Evolutionary conservation across 23 red algal genomes (phyloP).

Genomic region (Gracilaria gracilis): DNA sequence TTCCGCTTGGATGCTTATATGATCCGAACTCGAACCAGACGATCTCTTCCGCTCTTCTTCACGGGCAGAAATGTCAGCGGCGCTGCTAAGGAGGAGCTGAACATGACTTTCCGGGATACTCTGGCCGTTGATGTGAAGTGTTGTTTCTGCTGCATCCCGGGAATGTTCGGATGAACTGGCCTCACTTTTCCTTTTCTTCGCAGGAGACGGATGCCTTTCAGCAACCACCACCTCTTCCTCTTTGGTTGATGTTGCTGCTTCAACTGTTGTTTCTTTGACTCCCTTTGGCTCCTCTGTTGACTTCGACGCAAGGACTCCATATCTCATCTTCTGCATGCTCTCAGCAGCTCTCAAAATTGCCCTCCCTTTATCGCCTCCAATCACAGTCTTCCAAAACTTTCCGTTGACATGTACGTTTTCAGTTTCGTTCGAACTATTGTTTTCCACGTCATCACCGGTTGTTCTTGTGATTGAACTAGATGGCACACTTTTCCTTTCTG

Average conservation of each 20-base stretch:
- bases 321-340: slow-evolving; percentile 53
- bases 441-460: not conserved
- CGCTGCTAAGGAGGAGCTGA: slow-evolving; percentile 65
- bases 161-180: not conserved
- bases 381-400: slow-evolving; percentile 70
- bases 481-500: not conserved
- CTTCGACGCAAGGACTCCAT: slow-evolving; percentile 2
- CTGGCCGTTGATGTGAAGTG: slow-evolving; percentile 56
- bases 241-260: not conserved
- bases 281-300: slow-evolving; percentile 1
- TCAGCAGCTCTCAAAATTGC: slow-evolving; percentile 60
- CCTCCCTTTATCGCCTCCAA: slow-evolving; percentile 57
- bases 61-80: slow-evolving; percentile 53
- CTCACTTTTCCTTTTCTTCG: slow-evolving; percentile 29
- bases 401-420: not conserved
- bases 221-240: not conserved
- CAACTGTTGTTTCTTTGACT: no score
- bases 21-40: slow-evolving; percentile 23
- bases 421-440: not conserved
- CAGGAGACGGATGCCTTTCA: not conserved
- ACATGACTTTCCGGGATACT: slow-evolving; percentile 71
- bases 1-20: not conserved
- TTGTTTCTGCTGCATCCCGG: slow-evolving; percentile 29
- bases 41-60: slow-evolving; percentile 37
- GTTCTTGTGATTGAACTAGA: not conserved